Percentiles rank a stretch among this genome's conserved stretches.
phyloP scores from a whole-genome alignment of 768 basidiomycete species.

The Termitomyces sp. region DNA sequence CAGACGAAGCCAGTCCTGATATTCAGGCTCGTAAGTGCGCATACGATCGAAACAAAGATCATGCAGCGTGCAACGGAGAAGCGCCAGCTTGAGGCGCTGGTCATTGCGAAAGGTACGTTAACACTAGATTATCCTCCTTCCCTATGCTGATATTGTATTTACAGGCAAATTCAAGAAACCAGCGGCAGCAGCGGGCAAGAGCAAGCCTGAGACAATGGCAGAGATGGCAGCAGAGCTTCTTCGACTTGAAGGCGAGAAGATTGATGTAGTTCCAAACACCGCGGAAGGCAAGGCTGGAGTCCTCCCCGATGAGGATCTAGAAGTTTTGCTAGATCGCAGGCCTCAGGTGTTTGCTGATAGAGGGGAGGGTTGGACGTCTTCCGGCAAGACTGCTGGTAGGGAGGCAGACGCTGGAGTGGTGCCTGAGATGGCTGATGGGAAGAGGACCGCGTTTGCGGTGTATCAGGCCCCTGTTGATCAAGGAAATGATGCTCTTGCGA shows the following conservation, averaged over 20 bases:
- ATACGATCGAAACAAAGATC: constrained; percentile 91
- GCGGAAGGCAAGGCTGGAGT: constrained; percentile 66
- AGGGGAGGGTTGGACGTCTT: constrained; percentile 69
- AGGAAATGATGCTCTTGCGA: constrained; percentile 65
- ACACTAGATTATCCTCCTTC: neutral
- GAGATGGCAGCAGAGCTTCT: constrained; percentile 80
- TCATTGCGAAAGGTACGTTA: constrained; percentile 80
- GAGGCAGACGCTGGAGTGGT: constrained; percentile 3
- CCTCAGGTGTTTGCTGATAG: constrained; percentile 69
- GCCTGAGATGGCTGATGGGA: constrained; percentile 14
- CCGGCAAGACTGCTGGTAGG: constrained; percentile 13
- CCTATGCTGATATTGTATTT: neutral
- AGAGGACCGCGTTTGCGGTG: constrained; percentile 70
- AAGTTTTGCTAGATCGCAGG: constrained; percentile 74
- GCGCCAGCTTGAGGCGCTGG: constrained; percentile 87
- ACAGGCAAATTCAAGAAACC: constrained; percentile 83
- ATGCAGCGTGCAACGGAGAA: constrained; percentile 85
- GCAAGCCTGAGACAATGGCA: constrained; percentile 61
- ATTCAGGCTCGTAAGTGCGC: constrained; percentile 79
- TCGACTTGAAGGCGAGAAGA: constrained; percentile 82
- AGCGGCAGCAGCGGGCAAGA: constrained; percentile 39
- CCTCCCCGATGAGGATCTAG: constrained; percentile 78
- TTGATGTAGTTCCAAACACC: constrained; percentile 77
- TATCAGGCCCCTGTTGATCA: constrained; percentile 62
- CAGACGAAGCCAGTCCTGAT: constrained; percentile 89